Evolutionary conservation across 1,139 yeast species (phyloP).

Genomic region (Suhomyces ambrosiae): DNA sequence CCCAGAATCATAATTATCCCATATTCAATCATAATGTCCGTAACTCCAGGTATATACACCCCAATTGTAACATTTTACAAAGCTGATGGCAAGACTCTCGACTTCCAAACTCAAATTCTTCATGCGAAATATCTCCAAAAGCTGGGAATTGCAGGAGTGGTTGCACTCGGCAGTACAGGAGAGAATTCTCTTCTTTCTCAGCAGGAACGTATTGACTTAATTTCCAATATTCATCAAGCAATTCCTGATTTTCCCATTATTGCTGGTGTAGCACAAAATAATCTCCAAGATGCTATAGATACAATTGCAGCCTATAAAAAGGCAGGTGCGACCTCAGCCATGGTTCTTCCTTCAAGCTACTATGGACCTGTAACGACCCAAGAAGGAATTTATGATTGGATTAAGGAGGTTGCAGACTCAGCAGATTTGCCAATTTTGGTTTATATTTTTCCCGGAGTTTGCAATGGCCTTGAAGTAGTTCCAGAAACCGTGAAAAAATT

Average conservation of each 20-base stretch:
- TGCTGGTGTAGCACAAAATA: slow-evolving; percentile 48
- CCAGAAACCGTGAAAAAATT: slow-evolving; percentile 33
- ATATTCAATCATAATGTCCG: slow-evolving; percentile 7
- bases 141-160: slow-evolving; percentile 36
- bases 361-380: slow-evolving; percentile 46
- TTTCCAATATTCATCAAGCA: slow-evolving; percentile 34
- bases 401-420: slow-evolving; percentile 44
- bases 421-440: slow-evolving; percentile 48
- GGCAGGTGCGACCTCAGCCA: slow-evolving; percentile 48
- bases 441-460: slow-evolving; percentile 54
- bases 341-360: slow-evolving; percentile 49
- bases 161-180: slow-evolving; percentile 45
- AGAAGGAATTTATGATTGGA: slow-evolving; percentile 47
- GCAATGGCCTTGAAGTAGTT: slow-evolving; percentile 35
- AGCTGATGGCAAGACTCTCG: slow-evolving; percentile 30
- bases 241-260: slow-evolving; percentile 42
- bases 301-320: slow-evolving; percentile 37
- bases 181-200: slow-evolving; percentile 49
- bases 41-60: slow-evolving; percentile 28
- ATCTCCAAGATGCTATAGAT: slow-evolving; percentile 41
- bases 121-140: slow-evolving; percentile 36
- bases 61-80: slow-evolving; percentile 45
- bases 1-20: background rate
- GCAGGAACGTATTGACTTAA: slow-evolving; percentile 38
- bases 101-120: slow-evolving; percentile 33